A percentile compares a stretch with the other conserved stretches of the same genome.
Conservation (phyloP, 495 filamentous ascomycete genomes). For the Penicillium pulvis region DNA sequence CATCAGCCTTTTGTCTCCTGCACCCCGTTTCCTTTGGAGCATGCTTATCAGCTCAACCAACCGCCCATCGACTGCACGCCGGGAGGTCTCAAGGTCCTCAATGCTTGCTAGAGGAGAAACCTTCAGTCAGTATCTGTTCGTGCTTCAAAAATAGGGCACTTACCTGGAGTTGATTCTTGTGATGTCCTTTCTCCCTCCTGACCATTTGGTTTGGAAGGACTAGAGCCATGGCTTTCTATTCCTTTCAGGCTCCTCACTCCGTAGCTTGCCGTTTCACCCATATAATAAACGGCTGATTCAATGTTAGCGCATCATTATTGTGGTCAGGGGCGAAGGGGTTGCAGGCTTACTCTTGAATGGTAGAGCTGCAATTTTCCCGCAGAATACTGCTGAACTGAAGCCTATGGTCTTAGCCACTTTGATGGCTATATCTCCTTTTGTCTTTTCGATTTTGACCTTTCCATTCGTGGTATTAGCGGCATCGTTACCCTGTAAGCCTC, state of each 20-base stretch:
- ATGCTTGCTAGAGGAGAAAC: too few species aligned
- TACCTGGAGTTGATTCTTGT: too few species aligned
- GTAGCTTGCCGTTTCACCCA: background rate
- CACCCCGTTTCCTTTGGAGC: too few species aligned
- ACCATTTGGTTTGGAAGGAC: too few species aligned
- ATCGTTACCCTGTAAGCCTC: background rate
- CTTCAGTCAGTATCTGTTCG: too few species aligned
- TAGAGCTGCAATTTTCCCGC: slow-evolving; percentile 12
- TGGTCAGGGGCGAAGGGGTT: background rate
- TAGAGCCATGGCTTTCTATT: too few species aligned
- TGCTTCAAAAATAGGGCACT: too few species aligned
- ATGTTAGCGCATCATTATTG: background rate
- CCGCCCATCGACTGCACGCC: too few species aligned
- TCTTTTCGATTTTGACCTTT: background rate
- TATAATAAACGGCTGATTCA: background rate
- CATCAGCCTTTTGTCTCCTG: too few species aligned
- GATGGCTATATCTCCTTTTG: background rate
- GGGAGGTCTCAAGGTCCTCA: too few species aligned
- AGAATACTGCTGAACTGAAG: slow-evolving; percentile 8
- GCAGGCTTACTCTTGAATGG: slow-evolving; percentile 16
- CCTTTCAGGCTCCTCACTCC: background rate
- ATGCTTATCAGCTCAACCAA: too few species aligned
- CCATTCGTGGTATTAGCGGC: background rate
- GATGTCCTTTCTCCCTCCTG: too few species aligned
- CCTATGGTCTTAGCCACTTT: slow-evolving; percentile 9